Percentiles rank a stretch among this genome's conserved stretches.
phyloP scores from a whole-genome alignment of 2,329 filamentous ascomycete genomes.

The Fusarium sp. region DNA sequence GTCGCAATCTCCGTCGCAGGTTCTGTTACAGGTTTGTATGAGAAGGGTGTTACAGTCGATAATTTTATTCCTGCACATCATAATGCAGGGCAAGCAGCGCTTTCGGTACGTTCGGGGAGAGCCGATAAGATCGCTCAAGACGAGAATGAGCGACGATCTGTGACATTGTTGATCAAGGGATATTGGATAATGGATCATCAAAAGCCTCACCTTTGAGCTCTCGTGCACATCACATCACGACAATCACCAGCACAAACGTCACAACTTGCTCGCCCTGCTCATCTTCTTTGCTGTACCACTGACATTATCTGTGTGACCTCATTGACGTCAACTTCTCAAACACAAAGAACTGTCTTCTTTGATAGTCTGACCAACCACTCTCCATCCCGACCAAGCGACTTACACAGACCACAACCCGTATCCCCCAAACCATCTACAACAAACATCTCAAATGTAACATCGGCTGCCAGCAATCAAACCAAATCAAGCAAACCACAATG shows the following conservation, averaged over 20 bases:
- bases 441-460: conserved; percentile 15
- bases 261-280: conserved; percentile 7
- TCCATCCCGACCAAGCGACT: conserved; percentile 16
- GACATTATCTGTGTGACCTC: background rate
- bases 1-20: conserved; percentile 35
- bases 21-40: conserved; percentile 38
- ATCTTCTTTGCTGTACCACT: background rate
- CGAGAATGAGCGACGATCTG: background rate
- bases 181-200: conserved; percentile 12
- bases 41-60: conserved; percentile 5
- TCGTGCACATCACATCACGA: conserved; percentile 9
- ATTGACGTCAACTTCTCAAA: conserved; percentile 6
- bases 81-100: background rate
- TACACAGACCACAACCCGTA: conserved; percentile 13
- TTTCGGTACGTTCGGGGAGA: background rate
- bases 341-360: conserved; percentile 1
- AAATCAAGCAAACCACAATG: background rate
- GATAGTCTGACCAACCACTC: conserved; percentile 8
- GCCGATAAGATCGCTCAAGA: conserved; percentile 2
- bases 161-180: background rate
- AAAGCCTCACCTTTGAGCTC: conserved; percentile 16
- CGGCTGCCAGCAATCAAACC: background rate
- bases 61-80: conserved; percentile 18
- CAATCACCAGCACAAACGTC: conserved; percentile 3
- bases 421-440: background rate